Evolutionary conservation across 78 protist species (phyloP).

Genomic region (Dictyostelium citrinum): DNA sequence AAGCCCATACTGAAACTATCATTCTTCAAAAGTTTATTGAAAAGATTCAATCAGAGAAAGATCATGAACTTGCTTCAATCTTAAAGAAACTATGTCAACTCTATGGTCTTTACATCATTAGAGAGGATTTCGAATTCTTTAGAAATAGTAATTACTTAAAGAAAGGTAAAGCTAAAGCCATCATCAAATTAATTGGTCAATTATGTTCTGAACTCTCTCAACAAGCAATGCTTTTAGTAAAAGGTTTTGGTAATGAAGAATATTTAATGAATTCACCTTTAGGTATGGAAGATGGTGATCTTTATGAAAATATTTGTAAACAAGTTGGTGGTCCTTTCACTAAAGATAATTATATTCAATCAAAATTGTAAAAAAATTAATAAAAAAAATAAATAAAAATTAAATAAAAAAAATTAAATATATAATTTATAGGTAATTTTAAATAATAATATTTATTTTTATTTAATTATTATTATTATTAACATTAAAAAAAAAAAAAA

Average conservation of each 20-base stretch:
- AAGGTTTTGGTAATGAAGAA: constrained; percentile 66
- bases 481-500: no score
- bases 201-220: constrained; percentile 37
- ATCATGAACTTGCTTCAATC: neutral
- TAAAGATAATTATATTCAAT: constrained; percentile 3
- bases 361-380: neutral
- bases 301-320: constrained; percentile 63
- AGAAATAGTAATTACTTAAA: constrained; percentile 47
- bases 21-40: constrained; percentile 45
- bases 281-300: constrained; percentile 51
- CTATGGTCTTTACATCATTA: constrained; percentile 25
- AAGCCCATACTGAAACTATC: constrained; percentile 64
- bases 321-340: constrained; percentile 54
- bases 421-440: no score
- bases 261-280: constrained; percentile 16
- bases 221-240: constrained; percentile 5
- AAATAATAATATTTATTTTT: no score
- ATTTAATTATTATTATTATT: no score
- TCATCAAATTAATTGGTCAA: constrained; percentile 6
- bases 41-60: constrained; percentile 8
- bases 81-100: constrained; percentile 60
- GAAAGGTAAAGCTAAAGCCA: constrained; percentile 46
- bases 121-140: constrained; percentile 66
- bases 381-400: neutral
- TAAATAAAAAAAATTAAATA: neutral